These are phyloP conservation scores for Cupressus sempervirens DNA, from an alignment of 75 land plant genomes.

Conservation along the genomic window DNA sequence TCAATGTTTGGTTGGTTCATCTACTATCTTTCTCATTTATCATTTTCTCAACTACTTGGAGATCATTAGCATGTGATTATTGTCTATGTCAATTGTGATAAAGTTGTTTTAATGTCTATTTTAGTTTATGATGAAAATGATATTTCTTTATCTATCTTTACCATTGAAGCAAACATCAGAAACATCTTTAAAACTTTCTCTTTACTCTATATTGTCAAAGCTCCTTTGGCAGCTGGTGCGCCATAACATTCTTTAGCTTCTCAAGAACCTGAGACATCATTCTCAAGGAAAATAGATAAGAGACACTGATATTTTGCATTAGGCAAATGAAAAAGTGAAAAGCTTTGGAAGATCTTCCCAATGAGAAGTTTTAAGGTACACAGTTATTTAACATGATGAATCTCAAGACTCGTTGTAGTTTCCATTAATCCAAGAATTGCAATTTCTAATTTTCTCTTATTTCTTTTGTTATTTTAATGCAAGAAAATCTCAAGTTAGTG, in stretches of 20 bases:
- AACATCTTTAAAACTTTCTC: not conserved
- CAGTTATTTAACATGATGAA: not conserved
- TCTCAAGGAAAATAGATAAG: slow-evolving; percentile 76
- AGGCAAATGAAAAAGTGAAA: slow-evolving; percentile 93
- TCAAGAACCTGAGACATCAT: slow-evolving; percentile 69
- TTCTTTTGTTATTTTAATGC: not conserved
- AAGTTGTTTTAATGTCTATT: not conserved
- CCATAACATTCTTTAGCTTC: slow-evolving; percentile 71
- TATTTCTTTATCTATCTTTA: not conserved
- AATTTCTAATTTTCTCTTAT: not conserved
- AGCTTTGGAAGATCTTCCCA: slow-evolving; percentile 47
- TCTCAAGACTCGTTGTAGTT: not conserved
- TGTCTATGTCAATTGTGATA: not conserved
- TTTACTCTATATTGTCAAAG: slow-evolving; percentile 42
- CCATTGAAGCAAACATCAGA: not conserved
- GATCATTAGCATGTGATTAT: not conserved
- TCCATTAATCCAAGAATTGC: not conserved
- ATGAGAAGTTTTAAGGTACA: slow-evolving; percentile 92
- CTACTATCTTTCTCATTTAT: not conserved
- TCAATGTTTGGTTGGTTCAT: not conserved
- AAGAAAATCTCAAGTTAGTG: not conserved
- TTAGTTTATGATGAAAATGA: not conserved
- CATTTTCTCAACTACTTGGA: not conserved
- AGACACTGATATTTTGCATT: slow-evolving; percentile 83
- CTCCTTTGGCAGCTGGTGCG: slow-evolving; percentile 95